Evolutionary conservation across 2,329 filamentous ascomycete species (phyloP).

Genomic region (Epichloe uncinata): DNA sequence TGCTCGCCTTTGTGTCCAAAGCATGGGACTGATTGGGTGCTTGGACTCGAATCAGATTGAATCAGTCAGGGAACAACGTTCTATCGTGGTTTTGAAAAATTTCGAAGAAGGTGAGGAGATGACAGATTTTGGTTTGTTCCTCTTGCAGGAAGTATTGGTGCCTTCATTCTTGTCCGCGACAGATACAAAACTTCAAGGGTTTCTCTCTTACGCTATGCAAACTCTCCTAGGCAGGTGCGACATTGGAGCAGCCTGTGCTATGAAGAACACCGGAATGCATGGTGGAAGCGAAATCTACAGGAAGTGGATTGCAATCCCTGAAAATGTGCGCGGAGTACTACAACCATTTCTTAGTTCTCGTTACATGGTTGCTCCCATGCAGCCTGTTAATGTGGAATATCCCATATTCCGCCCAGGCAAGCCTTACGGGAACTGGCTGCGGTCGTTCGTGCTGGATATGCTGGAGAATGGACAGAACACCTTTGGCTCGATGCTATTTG

Average conservation of each 20-base stretch:
- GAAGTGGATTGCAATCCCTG: conserved; percentile 68
- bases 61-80: conserved; percentile 58
- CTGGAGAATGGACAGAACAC: conserved; percentile 63
- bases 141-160: conserved; percentile 78
- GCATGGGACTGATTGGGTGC: conserved; percentile 79
- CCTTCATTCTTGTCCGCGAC: conserved; percentile 84
- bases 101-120: conserved; percentile 68
- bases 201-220: conserved; percentile 90
- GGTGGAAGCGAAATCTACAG: conserved; percentile 49
- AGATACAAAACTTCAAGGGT: conserved; percentile 78
- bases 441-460: conserved; percentile 67
- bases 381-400: conserved; percentile 47
- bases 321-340: conserved; percentile 66
- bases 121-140: conserved; percentile 71
- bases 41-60: conserved; percentile 86
- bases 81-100: conserved; percentile 80
- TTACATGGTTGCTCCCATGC: conserved; percentile 58
- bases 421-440: conserved; percentile 70
- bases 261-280: conserved; percentile 23
- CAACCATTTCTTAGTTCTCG: conserved; percentile 77
- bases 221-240: conserved; percentile 69
- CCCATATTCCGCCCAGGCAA: conserved; percentile 61
- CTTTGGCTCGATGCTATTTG: conserved; percentile 66
- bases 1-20: conserved; percentile 60
- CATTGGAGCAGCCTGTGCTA: conserved; percentile 44